Conservation (phyloP, 2,329 filamentous ascomycete genomes). For the Aphanoascus verrucosus region DNA sequence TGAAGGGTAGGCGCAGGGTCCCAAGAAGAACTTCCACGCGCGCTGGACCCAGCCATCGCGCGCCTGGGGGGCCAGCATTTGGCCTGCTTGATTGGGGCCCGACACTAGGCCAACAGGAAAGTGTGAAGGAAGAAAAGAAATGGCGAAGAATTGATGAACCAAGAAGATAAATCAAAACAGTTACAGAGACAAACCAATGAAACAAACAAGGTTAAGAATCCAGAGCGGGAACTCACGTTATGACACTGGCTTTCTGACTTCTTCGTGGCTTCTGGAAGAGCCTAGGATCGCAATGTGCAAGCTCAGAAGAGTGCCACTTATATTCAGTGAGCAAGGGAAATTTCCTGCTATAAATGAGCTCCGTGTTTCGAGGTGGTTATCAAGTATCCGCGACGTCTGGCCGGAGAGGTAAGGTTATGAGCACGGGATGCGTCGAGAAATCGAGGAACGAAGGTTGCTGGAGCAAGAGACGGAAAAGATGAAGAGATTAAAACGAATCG, state of each 20-base stretch:
- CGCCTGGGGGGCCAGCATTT: not conserved
- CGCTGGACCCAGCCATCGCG: not conserved
- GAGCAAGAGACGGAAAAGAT: not conserved
- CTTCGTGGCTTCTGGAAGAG: not conserved
- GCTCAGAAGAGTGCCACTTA: not conserved
- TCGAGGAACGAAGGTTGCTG: not conserved
- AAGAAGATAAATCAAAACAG: not conserved
- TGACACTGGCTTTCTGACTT: not conserved
- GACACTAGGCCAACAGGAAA: not conserved
- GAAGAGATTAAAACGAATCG: too few species aligned
- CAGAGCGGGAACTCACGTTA: slow-evolving; percentile 6
- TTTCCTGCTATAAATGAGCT: not conserved
- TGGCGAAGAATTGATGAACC: not conserved
- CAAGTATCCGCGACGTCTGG: not conserved
- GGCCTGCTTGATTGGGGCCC: not conserved
- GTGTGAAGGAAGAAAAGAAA: not conserved
- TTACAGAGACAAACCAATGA: not conserved
- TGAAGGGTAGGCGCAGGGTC: not conserved
- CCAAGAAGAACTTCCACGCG: not conserved
- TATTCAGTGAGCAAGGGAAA: not conserved
- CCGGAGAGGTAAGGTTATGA: not conserved
- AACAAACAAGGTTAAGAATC: not conserved
- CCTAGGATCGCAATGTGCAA: not conserved
- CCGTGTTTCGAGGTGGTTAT: not conserved
- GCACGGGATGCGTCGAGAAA: not conserved